A percentile compares a stretch with the other conserved stretches of the same genome.
Evolutionary conservation across 805 yeast genomes (phyloP).

Genomic region (Metschnikowia cubensis): DNA sequence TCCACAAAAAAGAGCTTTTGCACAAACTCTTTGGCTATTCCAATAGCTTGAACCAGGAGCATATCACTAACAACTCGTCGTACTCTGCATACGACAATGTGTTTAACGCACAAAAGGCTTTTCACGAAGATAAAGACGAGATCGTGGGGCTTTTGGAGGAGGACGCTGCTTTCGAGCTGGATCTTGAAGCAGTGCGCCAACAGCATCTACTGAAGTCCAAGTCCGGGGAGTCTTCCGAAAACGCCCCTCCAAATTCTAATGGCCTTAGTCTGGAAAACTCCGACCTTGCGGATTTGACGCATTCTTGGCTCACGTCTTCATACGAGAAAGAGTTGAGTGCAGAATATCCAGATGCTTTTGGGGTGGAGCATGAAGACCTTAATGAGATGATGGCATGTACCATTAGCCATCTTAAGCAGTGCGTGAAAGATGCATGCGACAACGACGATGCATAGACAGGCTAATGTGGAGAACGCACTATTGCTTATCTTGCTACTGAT

Average conservation of each 20-base stretch:
- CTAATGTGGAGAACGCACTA: too few relatives aligned
- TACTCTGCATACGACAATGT: slow-evolving; percentile 36
- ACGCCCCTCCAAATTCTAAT: not conserved
- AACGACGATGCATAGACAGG: not conserved
- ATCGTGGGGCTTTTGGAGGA: slow-evolving; percentile 30
- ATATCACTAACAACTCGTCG: slow-evolving; percentile 38
- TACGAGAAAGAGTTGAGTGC: slow-evolving; percentile 10
- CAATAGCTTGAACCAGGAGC: slow-evolving; percentile 37
- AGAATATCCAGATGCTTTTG: slow-evolving; percentile 8
- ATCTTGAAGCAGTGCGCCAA: slow-evolving; percentile 14
- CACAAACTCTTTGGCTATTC: slow-evolving; percentile 36
- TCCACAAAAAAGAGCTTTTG: slow-evolving; percentile 39
- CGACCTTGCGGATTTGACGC: slow-evolving; percentile 10
- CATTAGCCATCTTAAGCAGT: slow-evolving; percentile 26
- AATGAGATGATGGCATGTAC: slow-evolving; percentile 21
- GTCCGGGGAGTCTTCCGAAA: not conserved
- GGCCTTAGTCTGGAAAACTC: slow-evolving; percentile 2
- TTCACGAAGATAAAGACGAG: slow-evolving; percentile 42
- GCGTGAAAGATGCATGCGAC: slow-evolving; percentile 22
- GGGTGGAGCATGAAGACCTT: slow-evolving; percentile 17
- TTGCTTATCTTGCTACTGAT: too few relatives aligned
- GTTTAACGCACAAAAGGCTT: slow-evolving; percentile 34
- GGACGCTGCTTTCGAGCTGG: slow-evolving; percentile 26
- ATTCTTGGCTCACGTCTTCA: slow-evolving; percentile 13
- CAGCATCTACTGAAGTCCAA: not conserved